Base-by-base conservation (phyloP, 129 eudicot genomes). In the carrot (Daucus carota) region DNA sequence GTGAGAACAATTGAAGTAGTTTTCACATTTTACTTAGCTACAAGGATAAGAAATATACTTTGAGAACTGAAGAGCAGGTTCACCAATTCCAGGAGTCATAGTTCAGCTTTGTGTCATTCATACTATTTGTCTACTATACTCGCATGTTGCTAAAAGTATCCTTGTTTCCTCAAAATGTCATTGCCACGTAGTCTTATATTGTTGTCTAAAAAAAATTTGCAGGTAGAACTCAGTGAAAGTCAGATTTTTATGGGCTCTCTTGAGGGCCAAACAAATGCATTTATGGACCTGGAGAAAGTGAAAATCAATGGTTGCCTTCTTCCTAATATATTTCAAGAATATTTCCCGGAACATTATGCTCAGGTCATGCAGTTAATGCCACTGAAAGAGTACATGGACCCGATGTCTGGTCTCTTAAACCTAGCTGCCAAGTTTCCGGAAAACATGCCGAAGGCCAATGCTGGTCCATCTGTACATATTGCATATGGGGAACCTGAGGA, bases 401-500 rank as follows among this genome's bases (percentile, higher is more conserved):
- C 99, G 0, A 34, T 77, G 66, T 83, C 87, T 17, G 99, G 96
- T 41, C 76, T 87, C 80, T 81, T 91, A n/a, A 94, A 91, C 80
- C 73, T 94, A 74, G 89, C 93, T 12, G 82, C 81, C 33, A 87
- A 85, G 43, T 67, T 87, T 76, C 87, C 96, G 22, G 80, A 77
- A 63, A 92, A 87, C 79, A 73, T 76, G 45, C 85, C 80, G 69
- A 87, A 71, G 70, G 80, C 87, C 44, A 87, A 89, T 50, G 70
- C 86, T 79, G 97, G 99, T 66, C 99, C 97, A 42, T 88, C 88
- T 83, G 81, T 94, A 67, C 79, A 84, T 81, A 83, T 94, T 68
- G 86, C 97, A 28, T 94, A 79, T 77, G 96, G 97, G 59, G 84
- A 90, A 81, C 78, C 88, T 18, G 99, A 94, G 72, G 97, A 91